A percentile compares a stretch with the other conserved stretches of the same genome.
Conservation (phyloP, 805 yeast species). For the Yamadazyma laniorum region DNA sequence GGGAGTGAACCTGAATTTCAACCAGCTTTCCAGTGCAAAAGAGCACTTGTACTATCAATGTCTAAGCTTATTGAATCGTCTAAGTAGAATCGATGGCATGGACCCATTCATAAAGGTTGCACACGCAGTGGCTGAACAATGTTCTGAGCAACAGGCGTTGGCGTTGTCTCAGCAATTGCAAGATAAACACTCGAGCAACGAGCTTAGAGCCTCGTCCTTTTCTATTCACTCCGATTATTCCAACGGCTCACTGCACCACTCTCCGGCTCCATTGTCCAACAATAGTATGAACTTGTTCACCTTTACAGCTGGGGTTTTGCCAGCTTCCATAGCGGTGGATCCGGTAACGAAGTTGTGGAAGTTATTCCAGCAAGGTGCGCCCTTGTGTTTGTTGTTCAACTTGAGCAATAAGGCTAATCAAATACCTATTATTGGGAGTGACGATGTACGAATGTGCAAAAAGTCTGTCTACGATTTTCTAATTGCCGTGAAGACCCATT, state of each 20-base stretch:
- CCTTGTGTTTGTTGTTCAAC: constrained; percentile 83
- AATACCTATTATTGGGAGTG: constrained; percentile 65
- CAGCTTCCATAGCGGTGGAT: constrained; percentile 73
- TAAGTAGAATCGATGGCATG: constrained; percentile 64
- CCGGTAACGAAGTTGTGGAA: constrained; percentile 92
- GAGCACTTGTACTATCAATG: constrained; percentile 75
- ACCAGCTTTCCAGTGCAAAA: constrained; percentile 56
- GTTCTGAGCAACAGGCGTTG: constrained; percentile 71
- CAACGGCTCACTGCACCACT: constrained; percentile 1
- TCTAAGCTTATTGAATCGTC: constrained; percentile 49
- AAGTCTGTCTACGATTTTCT: constrained; percentile 88
- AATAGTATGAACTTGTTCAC: constrained; percentile 46
- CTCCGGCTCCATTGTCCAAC: constrained; percentile 16
- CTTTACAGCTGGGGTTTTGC: constrained; percentile 74
- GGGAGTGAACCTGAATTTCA: constrained; percentile 47
- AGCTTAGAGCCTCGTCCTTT: constrained; percentile 32
- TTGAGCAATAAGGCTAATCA: constrained; percentile 39
- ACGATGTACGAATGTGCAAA: constrained; percentile 81
- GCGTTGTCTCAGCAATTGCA: constrained; percentile 42
- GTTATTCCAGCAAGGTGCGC: constrained; percentile 87
- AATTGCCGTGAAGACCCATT: constrained; percentile 75
- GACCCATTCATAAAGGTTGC: constrained; percentile 66
- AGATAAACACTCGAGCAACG: constrained; percentile 21
- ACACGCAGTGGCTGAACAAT: constrained; percentile 60
- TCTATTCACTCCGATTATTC: constrained; percentile 35